These are phyloP conservation scores for Fomes fomentarius DNA, from an alignment of 1,284 basidiomycete species.

Conservation along the genomic window DNA sequence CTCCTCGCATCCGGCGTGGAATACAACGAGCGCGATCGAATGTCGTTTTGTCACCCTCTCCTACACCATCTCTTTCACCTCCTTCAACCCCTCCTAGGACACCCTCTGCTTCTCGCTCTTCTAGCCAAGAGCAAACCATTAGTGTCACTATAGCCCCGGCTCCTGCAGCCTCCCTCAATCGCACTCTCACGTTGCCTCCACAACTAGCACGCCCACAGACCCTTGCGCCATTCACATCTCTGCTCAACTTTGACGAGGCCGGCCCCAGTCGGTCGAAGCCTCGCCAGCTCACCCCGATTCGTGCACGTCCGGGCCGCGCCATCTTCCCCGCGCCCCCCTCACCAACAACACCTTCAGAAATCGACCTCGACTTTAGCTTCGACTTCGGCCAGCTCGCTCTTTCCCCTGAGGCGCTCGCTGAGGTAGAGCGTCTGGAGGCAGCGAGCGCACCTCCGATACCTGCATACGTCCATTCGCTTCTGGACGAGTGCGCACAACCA, in stretches of 20 bases:
- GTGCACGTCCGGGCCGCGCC: constrained; percentile 39
- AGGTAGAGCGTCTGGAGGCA: constrained; percentile 16
- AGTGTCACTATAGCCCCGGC: neutral
- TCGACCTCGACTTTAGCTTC: constrained; percentile 60
- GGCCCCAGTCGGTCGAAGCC: constrained; percentile 42
- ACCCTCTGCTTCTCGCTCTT: neutral
- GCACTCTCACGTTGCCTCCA: constrained; percentile 8
- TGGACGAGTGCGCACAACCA: constrained; percentile 68
- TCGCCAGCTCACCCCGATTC: constrained; percentile 71
- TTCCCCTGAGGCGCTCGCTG: constrained; percentile 28
- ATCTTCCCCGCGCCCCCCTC: constrained; percentile 48
- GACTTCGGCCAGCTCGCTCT: constrained; percentile 57
- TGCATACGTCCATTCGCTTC: constrained; percentile 58
- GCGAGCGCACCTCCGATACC: constrained; percentile 28
- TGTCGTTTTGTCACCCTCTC: constrained; percentile 14
- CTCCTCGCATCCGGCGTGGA: constrained; percentile 6
- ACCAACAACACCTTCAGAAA: constrained; percentile 46
- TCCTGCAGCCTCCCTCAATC: neutral
- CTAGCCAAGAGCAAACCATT: neutral
- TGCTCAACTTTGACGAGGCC: constrained; percentile 29
- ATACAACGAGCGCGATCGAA: constrained; percentile 5
- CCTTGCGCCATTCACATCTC: constrained; percentile 9
- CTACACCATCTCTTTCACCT: constrained; percentile 14
- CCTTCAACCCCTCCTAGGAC: constrained; percentile 4
- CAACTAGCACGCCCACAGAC: constrained; percentile 10